Evolutionary conservation across 208 protist species (phyloP).

Genomic region (Trypanosoma avium): DNA sequence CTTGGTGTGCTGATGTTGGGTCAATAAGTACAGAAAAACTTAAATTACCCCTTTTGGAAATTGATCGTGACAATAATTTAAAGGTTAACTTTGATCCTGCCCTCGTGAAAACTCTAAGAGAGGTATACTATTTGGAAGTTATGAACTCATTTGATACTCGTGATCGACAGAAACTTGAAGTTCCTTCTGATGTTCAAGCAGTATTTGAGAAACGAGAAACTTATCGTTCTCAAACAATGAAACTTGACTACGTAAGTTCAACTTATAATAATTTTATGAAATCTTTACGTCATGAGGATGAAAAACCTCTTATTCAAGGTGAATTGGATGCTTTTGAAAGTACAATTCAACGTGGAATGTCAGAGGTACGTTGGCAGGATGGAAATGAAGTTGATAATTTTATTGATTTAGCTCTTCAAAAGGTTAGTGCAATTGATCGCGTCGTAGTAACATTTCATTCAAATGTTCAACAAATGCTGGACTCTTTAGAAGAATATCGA

Average conservation of each 20-base stretch:
- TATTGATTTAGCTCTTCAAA: conserved; percentile 82
- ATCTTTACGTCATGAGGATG: conserved; percentile 88
- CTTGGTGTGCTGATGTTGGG: conserved; percentile 91
- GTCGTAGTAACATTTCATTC: conserved; percentile 88
- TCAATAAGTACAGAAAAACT: conserved; percentile 92
- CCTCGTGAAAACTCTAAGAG: conserved; percentile 94
- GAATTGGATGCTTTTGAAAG: conserved; percentile 89
- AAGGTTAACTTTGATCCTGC: conserved; percentile 96
- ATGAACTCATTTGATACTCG: conserved; percentile 87
- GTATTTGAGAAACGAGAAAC: conserved; percentile 92
- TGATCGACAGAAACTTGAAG: conserved; percentile 65
- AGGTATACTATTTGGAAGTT: conserved; percentile 96
- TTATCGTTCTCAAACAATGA: conserved; percentile 91
- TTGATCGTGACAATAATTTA: conserved; percentile 55
- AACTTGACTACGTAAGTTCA: conserved; percentile 91
- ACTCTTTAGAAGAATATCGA: conserved; percentile 76
- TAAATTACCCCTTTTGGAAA: conserved; percentile 89
- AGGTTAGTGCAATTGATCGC: conserved; percentile 80
- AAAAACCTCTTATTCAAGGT: conserved; percentile 90
- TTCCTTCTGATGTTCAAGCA: conserved; percentile 80
- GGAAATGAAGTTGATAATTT: conserved; percentile 87
- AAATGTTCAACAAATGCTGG: conserved; percentile 86
- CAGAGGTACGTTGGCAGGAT: conserved; percentile 90
- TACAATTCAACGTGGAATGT: conserved; percentile 67
- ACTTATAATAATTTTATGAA: conserved; percentile 94